Evolutionary conservation across 257 asterid genomes (phyloP).

Genomic region (Linaria vulgaris): DNA sequence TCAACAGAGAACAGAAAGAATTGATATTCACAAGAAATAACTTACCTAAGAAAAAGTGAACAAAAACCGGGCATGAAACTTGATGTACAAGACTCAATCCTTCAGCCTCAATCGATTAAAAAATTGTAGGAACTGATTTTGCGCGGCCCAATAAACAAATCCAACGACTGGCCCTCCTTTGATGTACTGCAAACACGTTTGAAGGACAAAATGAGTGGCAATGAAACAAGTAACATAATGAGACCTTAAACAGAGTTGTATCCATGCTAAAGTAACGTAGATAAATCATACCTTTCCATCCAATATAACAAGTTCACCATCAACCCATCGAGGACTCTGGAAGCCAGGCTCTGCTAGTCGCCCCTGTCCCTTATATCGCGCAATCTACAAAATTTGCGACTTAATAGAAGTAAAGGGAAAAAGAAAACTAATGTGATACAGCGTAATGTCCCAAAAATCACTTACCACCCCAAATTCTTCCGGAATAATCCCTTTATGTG

Average conservation of each 20-base stretch:
- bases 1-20: slow-evolving; percentile 10
- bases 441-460: slow-evolving; percentile 18
- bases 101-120: slow-evolving; percentile 81
- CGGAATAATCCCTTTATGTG: slow-evolving; percentile 92
- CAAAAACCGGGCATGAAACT: slow-evolving; percentile 28
- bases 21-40: slow-evolving; percentile 6
- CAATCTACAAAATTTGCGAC: slow-evolving; percentile 54
- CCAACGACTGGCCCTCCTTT: slow-evolving; percentile 97
- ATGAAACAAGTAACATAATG: too few relatives aligned
- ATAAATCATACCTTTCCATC: slow-evolving; percentile 77
- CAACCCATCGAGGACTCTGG: slow-evolving; percentile 88
- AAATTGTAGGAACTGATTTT: slow-evolving; percentile 78
- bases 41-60: slow-evolving; percentile 40
- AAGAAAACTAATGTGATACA: slow-evolving; percentile 18
- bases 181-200: slow-evolving; percentile 59
- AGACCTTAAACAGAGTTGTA: too few relatives aligned
- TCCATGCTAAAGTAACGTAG: slow-evolving; percentile 4
- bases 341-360: slow-evolving; percentile 92
- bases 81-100: slow-evolving; percentile 46
- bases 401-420: slow-evolving; percentile 19
- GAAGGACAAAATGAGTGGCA: slow-evolving; percentile 7
- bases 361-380: slow-evolving; percentile 94
- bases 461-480: slow-evolving; percentile 99
- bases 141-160: slow-evolving; percentile 92
- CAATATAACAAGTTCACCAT: slow-evolving; percentile 92